Evolutionary conservation across 2,329 filamentous ascomycete species (phyloP), one percentile per base, ranked within the genome.

Genomic region (Penicillium sclerotiorum): DNA sequence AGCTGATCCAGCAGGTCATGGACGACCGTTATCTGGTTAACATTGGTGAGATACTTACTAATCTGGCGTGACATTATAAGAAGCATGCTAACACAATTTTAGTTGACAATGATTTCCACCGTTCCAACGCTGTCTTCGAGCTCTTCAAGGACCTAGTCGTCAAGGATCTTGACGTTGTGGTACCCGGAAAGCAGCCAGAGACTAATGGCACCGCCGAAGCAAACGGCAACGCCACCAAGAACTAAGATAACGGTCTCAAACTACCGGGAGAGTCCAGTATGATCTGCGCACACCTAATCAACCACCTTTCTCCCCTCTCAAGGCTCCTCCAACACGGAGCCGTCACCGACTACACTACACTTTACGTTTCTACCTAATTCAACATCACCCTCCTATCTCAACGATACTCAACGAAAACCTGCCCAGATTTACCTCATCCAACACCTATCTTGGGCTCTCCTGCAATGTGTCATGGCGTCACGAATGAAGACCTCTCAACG

Each of bases 41-140:
- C 68, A 96, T 99, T 62, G 90, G 89, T 92, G 78, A 77, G 86
- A 71, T 35, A 32, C 33, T 6, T n/a, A 27, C 50, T 53, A 40
- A 40, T 13, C 50, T 35, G 11, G 4, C 22, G 18, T 36, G 1
- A 21, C n/a, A 33, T 7, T 25, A n/a, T 48, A 44, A 18, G 11
- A 32, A 13, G 12, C 12, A 6, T 12, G 2, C 50, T 59, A 55
- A 67, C 69, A 52, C 68, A 47, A 2, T n/a, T 20, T 17, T 58
- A 92, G 94, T 99, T 22, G 91, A 99, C 77, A 99, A 99, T 67
- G 91, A 99, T 70, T 99, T 99, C 85, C 90, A 95, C 70, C 81
- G 90, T 62, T 84, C 84, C 47, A 80, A 84, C 45, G 86, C 85
- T 47, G 88, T 99, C 60, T 97, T 96, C 69, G 82, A 88, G 38